Evolutionary conservation across 2,329 filamentous ascomycete genomes (phyloP), one percentile per base, ranked within the genome.

Genomic region (Ophiostoma pallidulum): DNA sequence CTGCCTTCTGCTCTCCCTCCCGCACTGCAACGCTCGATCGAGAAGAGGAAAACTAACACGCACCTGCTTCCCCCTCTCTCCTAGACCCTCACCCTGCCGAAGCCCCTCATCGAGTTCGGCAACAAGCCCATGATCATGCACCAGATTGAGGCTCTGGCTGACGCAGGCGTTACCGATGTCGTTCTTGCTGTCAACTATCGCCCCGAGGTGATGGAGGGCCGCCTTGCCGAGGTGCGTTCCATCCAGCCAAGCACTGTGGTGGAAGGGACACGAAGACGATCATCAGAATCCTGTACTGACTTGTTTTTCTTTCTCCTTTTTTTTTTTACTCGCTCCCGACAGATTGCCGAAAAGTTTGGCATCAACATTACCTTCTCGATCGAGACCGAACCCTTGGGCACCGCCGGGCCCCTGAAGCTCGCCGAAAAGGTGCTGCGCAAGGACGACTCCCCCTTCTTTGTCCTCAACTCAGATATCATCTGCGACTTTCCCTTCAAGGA

Each of bases 61-160:
- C 51, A 41, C 43, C n/a, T 33, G 40, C 36, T 60, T 41, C 35
- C 12, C 43, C 8, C 12, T 28, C 48, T 28, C 18, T 32, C n/a
- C 45, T 54, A 94, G 88, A 98, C 91, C 60, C 81, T 98, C 64
- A 96, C 92, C 44, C 86, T 96, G 57, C 91, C 91, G 53, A 98
- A 97, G 71, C 91, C 92, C 56, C 78, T 98, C 58, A 92, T 98
- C 62, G 91, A 98, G 72, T 98, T 98, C 64, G 89, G 81, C 64
- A 98, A 98, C 78, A 91, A 92, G 72, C 92, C 90, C 65, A 98
- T 98, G 91, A 97, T 98, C 68, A 78, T 94, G 62, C 91, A 97
- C 71, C 91, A 98, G 72, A 87, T 98, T 60, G 89, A 96, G 72
- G 89, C 88, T 57, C 78, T 98, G 58, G 91, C 92, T 58, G 84